Evolutionary conservation across 768 basidiomycete genomes (phyloP), one percentile per base, ranked within the genome.

Genomic region (Hortiboletus campestris): DNA sequence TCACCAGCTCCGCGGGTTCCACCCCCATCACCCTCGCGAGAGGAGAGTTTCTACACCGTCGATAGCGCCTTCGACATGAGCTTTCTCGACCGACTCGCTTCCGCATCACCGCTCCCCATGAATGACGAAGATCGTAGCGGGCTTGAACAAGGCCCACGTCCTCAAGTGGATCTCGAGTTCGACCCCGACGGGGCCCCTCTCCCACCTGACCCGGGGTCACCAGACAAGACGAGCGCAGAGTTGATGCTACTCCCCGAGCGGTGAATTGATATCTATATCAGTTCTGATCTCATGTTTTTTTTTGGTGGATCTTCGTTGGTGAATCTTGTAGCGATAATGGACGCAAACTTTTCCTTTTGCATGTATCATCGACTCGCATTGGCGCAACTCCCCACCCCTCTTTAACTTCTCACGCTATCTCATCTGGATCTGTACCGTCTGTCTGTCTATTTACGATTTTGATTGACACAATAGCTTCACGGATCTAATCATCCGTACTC

Each of bases 151-250:
- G 53, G 31, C 43, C 36, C 39, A 12, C 67, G 61, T 35, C 48
- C 53, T 20, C 63, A 17, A 32, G 13, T 46, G 3, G 67, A 70
- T 36, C 55, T 46, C 16, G 62, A 63, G 35, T 70, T 76, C 45
- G 81, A 81, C 56, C 73, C 76, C 3, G 80, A 81, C 49, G 80
- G 80, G 1, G 77, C 75, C 36, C 63, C 67, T 43, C 56, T 69
- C 32, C 57, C 64, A 45, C 56, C 67, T 8, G 73, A 78, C 48
- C 76, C 78, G 2, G 75, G 73, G 10, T 77, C 78, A 8, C 76
- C 76, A 1, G 75, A 76, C 59, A 83, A 82, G 64, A 67, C 63
- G 25, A 68, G 63, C 17, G 50, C 51, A 32, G 80, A 80, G 54
- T 49, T 70, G 29, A 71, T 76, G 65, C 57, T 80, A 13, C 73